Base-by-base conservation (phyloP, 768 basidiomycete genomes). In the Agrocybe praecox region DNA sequence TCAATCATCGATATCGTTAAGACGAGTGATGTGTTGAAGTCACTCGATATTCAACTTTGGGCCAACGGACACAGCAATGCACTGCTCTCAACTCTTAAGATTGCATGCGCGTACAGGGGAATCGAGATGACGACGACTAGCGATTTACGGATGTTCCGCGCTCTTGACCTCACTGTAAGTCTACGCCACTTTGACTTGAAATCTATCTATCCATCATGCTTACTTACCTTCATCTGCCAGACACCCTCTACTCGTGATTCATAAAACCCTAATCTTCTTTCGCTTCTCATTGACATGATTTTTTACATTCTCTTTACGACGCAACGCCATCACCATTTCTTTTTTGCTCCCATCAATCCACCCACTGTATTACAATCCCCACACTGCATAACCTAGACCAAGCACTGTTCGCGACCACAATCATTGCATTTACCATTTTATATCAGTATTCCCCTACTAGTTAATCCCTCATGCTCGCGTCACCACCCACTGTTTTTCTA, bases 71-170 rank as follows among this genome's bases (percentile, higher is more conserved):
- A 79, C 45, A 66, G 62, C 12, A 82, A 89, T 53, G 71, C 78
- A 36, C 75, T 81, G 59, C 74, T 88, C 32, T 63, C 81, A 21
- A 74, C 75, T 36, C 72, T 92, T 57, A 84, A 80, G 71, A 84
- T 87, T 62, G 81, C 80, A 4, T 92, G 89, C 68, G 86, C 85
- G 15, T 76, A 77, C 62, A 76, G 77, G 57, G 88, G 88, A 46
- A 75, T 90, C 45, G 79, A 80, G 24, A 67, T 90, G 61, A 69
- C 71, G 52, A 69, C 84, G 33, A 81, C 81, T 24, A 69, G 68
- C 46, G 81, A 87, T 63, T 72, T 89, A 42, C 69, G 73, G 56
- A 68, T 68, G 54, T 86, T 87, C 69, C 82, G 89, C 46, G n/a
- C 59, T 21, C 32, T 49, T 32, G 49, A 59, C 47, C 52, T 45